Base-by-base conservation (phyloP, 1,139 yeast genomes). In the Pneumocystis sp. region DNA sequence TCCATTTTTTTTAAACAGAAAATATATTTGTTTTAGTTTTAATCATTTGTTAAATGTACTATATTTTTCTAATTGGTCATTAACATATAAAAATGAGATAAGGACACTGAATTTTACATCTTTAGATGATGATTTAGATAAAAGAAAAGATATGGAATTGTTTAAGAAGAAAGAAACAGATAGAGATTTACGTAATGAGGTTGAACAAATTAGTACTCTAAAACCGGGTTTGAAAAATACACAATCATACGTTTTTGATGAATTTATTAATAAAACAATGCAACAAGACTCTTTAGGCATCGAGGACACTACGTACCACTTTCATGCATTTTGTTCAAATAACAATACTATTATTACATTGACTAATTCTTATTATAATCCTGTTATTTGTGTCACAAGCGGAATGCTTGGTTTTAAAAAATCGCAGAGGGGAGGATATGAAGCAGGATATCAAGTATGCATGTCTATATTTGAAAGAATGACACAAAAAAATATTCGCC, bases 381-480 rank as follows among this genome's bases (percentile, higher is more conserved):
- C 66, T 17, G 29, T 65, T 31, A 64, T 65, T 56, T 63, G 67
- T 61, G 44, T 65, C 15, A 75, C 68, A 10, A 64, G 77, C 1
- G 80, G 80, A 31, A 72, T 72, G 66, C 71, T 76, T 37, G 80
- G 80, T 17, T 77, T 73, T 80, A 74, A 70, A 74, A 81, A 71
- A 74, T 80, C 73, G 73, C 82, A 70, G 75, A 75, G 96, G 77
- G 89, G 95, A 65, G 96, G 90, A 74, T 89, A 89, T 73, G 97
- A 91, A 77, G 96, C 96, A 0, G 88, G 87, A n/a, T 89, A 86
- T 79, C 96, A 90, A 74, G 87, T 91, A 21, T 79, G 89, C 39
- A 78, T 89, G 17, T 82, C 83, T 70, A 80, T 87, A 79, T 89
- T 91, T 76, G 82, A 85, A 70, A 75, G 81, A 68, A 87, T 91